phyloP scores from a whole-genome alignment of 768 basidiomycete species.

The Stropharia rugosoannulata region DNA sequence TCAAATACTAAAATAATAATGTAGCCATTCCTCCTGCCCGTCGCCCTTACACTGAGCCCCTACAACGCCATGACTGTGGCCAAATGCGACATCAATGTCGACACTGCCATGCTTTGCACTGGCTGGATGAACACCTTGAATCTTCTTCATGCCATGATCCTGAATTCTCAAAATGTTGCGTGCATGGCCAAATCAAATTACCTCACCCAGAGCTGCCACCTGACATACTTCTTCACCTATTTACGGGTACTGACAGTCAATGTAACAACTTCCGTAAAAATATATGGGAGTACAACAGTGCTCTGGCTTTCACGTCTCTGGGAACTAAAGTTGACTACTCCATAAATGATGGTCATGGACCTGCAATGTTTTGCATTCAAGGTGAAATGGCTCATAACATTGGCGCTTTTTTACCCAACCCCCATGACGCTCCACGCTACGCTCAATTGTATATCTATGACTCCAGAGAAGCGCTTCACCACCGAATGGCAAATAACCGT shows the following conservation, averaged over 20 bases:
- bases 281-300: constrained; percentile 38
- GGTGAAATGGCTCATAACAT: constrained; percentile 34
- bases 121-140: constrained; percentile 7
- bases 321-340: constrained; percentile 28
- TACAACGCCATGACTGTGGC: too few relatives aligned
- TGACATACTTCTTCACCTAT: constrained; percentile 10
- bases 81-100: too few relatives aligned
- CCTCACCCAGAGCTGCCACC: constrained; percentile 17
- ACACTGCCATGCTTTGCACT: constrained; percentile 14
- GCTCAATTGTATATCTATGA: constrained; percentile 42
- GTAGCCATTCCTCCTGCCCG: too few relatives aligned
- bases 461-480: constrained; percentile 28
- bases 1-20: too few relatives aligned
- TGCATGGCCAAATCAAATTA: constrained; percentile 27
- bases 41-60: too few relatives aligned
- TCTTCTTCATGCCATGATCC: constrained; percentile 5
- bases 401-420: constrained; percentile 28
- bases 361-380: constrained; percentile 15
- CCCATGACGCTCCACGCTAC: constrained; percentile 22
- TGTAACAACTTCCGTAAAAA: constrained; percentile 28
- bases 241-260: background rate
- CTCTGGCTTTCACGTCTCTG: constrained; percentile 36
- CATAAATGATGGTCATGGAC: background rate
- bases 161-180: constrained; percentile 33
- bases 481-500: constrained; percentile 8